phyloP scores from a whole-genome alignment of 2,329 filamentous ascomycete species.

The Grosmannia clavigera region DNA sequence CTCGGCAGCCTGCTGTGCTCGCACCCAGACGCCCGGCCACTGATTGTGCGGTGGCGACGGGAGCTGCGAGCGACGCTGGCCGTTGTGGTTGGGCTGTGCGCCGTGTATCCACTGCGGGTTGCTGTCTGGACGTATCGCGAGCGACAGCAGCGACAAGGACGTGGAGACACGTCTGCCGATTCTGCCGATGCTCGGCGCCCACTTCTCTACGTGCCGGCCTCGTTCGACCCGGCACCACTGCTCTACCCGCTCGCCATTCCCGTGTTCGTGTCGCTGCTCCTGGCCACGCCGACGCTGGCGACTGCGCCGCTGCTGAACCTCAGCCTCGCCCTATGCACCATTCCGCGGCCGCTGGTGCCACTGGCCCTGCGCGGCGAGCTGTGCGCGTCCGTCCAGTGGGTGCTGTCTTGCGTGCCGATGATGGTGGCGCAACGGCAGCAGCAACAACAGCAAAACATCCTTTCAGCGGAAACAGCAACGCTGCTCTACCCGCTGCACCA shows the following conservation, averaged over 20 bases:
- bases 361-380: conserved; percentile 42
- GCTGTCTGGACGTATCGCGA: conserved; percentile 27
- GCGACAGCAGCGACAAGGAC: neutral
- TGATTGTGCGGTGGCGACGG: conserved; percentile 33
- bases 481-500: conserved; percentile 71
- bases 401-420: conserved; percentile 59
- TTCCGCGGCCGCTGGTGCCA: conserved; percentile 64
- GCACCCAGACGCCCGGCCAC: conserved; percentile 32
- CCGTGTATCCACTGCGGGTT: conserved; percentile 50
- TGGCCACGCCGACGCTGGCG: conserved; percentile 54
- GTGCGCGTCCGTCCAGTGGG: conserved; percentile 65
- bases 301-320: conserved; percentile 40
- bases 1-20: conserved; percentile 35
- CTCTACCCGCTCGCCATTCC: conserved; percentile 73
- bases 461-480: conserved; percentile 16
- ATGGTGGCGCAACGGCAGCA: conserved; percentile 23
- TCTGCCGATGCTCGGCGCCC: neutral
- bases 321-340: conserved; percentile 63
- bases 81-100: conserved; percentile 27
- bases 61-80: conserved; percentile 28
- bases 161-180: neutral
- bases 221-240: conserved; percentile 88
- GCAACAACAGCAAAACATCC: conserved; percentile 18
- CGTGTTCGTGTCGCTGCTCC: conserved; percentile 61
- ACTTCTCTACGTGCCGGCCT: conserved; percentile 45